Percentiles rank a stretch among this genome's conserved stretches.
Conservation (phyloP, 148 eudicot genomes). For the Fagopyrum tataricum region DNA sequence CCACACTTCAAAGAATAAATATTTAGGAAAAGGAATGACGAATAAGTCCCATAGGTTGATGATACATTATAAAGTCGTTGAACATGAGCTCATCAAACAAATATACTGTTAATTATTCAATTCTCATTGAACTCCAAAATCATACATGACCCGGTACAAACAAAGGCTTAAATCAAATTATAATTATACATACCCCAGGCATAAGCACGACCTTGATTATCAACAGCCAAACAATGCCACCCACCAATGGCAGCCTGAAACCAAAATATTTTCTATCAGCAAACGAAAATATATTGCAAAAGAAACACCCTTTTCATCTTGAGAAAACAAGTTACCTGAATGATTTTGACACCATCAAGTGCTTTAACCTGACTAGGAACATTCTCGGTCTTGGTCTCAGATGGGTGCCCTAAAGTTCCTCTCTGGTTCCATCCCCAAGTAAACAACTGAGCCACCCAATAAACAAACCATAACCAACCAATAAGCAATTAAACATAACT, state of each 20-base stretch:
- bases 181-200: slow-evolving; percentile 73
- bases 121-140: neutral
- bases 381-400: slow-evolving; percentile 82
- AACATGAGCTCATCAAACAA: neutral
- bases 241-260: slow-evolving; percentile 99
- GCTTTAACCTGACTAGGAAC: slow-evolving; percentile 92
- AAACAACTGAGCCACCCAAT: slow-evolving; percentile 50
- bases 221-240: slow-evolving; percentile 99
- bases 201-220: slow-evolving; percentile 96
- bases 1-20: neutral
- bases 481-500: neutral
- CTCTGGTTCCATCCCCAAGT: slow-evolving; percentile 99
- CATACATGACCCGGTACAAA: neutral
- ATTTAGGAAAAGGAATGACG: neutral
- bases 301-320: neutral
- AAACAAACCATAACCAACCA: neutral
- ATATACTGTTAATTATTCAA: neutral
- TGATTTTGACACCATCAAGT: slow-evolving; percentile 77
- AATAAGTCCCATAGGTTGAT: neutral
- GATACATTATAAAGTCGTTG: neutral
- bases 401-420: slow-evolving; percentile 90
- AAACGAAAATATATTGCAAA: neutral
- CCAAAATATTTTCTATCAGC: neutral
- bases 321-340: slow-evolving; percentile 46
- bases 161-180: neutral